These are phyloP conservation scores for Amylocarpus encephaloides DNA, from an alignment of 2,329 filamentous ascomycete species.

Conservation along the genomic window DNA sequence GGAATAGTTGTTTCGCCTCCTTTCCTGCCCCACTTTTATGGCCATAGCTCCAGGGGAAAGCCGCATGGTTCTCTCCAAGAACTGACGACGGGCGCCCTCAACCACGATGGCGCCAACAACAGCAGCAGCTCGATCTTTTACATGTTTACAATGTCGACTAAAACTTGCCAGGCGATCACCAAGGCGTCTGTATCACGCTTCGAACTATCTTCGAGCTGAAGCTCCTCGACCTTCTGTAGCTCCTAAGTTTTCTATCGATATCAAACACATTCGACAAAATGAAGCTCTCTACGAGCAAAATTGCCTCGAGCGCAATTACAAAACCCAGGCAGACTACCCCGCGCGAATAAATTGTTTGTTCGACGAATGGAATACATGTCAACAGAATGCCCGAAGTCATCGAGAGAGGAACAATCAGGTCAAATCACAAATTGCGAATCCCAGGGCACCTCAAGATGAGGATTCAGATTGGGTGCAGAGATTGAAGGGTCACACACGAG, in stretches of 20 bases:
- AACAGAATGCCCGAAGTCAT: conserved; percentile 52
- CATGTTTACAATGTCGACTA: conserved; percentile 23
- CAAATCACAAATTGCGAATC: conserved; percentile 50
- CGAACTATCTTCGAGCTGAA: conserved; percentile 16
- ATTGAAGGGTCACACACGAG: conserved; percentile 35
- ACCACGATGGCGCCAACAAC: conserved; percentile 19
- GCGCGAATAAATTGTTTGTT: conserved; percentile 50
- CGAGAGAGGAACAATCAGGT: conserved; percentile 62
- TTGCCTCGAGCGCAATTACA: conserved; percentile 81
- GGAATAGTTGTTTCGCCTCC: background rate
- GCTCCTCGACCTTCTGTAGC: conserved; percentile 53
- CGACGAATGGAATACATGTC: conserved; percentile 52
- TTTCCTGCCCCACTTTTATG: conserved; percentile 4
- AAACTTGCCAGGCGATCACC: conserved; percentile 6
- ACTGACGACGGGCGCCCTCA: conserved; percentile 7
- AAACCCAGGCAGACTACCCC: conserved; percentile 46
- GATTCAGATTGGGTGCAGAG: conserved; percentile 24
- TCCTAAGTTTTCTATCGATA: conserved; percentile 72
- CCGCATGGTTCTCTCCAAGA: background rate
- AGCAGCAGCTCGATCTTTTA: conserved; percentile 15
- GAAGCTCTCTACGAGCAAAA: conserved; percentile 75
- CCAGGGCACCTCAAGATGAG: conserved; percentile 39
- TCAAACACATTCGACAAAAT: conserved; percentile 86
- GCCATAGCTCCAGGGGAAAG: background rate
- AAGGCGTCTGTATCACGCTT: conserved; percentile 18